Conservation (phyloP, 1,284 basidiomycete genomes). For the Apiotrichum laibachii region DNA sequence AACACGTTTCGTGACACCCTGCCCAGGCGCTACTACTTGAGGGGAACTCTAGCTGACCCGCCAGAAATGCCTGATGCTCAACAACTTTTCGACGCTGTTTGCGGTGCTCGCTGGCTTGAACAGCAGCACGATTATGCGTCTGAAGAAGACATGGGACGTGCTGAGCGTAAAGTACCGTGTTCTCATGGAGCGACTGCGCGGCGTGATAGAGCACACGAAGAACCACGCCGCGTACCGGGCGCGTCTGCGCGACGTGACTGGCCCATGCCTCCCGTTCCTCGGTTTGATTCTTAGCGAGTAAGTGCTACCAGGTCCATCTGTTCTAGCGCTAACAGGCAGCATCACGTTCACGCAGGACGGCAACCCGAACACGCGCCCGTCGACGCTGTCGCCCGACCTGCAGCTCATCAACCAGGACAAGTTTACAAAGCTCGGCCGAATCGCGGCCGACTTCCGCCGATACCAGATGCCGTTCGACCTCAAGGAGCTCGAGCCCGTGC, state of each 20-base stretch:
- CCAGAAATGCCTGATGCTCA: conserved; percentile 80
- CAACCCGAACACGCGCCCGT: conserved; percentile 80
- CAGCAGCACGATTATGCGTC: conserved; percentile 84
- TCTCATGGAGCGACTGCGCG: conserved; percentile 75
- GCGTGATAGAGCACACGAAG: conserved; percentile 80
- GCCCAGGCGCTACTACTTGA: too few species aligned
- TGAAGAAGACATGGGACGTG: conserved; percentile 91
- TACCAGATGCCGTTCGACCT: conserved; percentile 65
- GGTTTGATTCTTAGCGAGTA: conserved; percentile 59
- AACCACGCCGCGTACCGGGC: conserved; percentile 70
- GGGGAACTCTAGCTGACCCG: too few species aligned
- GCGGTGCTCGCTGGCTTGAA: conserved; percentile 94
- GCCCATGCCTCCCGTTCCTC: conserved; percentile 87
- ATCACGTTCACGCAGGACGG: conserved; percentile 95
- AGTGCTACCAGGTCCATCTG: conserved; percentile 27
- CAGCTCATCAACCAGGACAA: conserved; percentile 94
- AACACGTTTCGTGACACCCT: too few species aligned
- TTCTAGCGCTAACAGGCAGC: conserved; percentile 25
- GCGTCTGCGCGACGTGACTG: conserved; percentile 66
- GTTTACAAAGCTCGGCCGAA: conserved; percentile 83
- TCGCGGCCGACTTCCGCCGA: conserved; percentile 87
- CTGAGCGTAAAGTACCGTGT: conserved; percentile 78
- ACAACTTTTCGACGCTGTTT: conserved; percentile 95
- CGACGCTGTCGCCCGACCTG: conserved; percentile 69
- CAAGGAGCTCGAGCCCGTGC: conserved; percentile 47